Base-by-base conservation (phyloP, 495 filamentous ascomycete species). In the Aspergillus hancockii region DNA sequence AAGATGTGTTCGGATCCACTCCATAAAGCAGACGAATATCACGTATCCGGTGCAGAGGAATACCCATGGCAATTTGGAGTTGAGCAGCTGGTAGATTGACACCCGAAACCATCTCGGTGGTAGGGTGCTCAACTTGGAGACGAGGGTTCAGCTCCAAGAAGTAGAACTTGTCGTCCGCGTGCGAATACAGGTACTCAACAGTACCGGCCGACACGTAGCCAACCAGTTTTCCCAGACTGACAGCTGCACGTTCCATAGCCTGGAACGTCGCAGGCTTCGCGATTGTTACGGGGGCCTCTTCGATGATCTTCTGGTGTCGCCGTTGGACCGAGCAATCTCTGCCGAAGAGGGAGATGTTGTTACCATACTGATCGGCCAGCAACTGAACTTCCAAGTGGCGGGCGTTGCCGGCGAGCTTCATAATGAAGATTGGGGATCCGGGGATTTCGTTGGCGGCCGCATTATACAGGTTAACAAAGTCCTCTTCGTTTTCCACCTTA, bases 391-490 rank as follows among this genome's bases (percentile, higher is more conserved):
- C 94, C 79, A 99, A 81, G 83, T 99, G 94, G 51, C 94, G 81
- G 45, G 94, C 94, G 71, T 93, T 95, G 52, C 96, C 94, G 23
- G 94, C 94, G 60, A 99, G 83, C 83, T 99, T 97, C 94, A 99
- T 99, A 76, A 99, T 92, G 81, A 99, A 99, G 69, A 99, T 99
- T 30, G 94, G 94, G 25, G 95, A 98, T 41, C 94, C 94, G n/a
- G 94, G 94, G 64, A 99, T 97, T 80, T 99, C 94, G 74, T 87
- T 94, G 2, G 93, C 92, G 30, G 95, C 94, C 30, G 94, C 95
- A 65, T 93, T 92, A 80, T 98, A 99, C 47, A 97, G 79, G 61
- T 78, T 75, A 61, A 83, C 79, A 69, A 99, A 99, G 43, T 89
- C 84, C 54, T 93, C 90, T 69, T 97, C 92, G 28, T 75, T 81